These are phyloP conservation scores for Globisporangium paroecandrum DNA, from an alignment of 352 stramenopile genomes.

Conservation along the genomic window DNA sequence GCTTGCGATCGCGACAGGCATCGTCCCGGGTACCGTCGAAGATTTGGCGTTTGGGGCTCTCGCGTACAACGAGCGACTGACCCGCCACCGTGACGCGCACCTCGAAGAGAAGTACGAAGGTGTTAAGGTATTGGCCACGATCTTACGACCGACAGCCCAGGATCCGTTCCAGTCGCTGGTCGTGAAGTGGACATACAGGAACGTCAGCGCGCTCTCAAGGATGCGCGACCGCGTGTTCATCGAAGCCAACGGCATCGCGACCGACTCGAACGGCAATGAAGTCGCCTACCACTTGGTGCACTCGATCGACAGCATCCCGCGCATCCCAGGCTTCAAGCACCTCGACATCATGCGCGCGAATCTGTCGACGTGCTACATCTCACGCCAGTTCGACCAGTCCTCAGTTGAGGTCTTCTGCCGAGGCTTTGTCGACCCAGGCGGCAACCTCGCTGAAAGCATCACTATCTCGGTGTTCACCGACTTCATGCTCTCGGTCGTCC, in stretches of 20 bases:
- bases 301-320: slow-evolving; percentile 3
- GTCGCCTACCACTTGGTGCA: slow-evolving; percentile 3
- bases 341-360: slow-evolving; percentile 32
- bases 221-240: slow-evolving; percentile 38
- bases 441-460: not conserved
- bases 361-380: slow-evolving; percentile 12
- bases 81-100: not conserved
- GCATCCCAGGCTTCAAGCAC: slow-evolving; percentile 16
- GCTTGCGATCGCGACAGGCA: not conserved
- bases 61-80: not conserved
- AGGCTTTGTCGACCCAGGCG: not conserved
- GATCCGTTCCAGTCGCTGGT: slow-evolving; percentile 42
- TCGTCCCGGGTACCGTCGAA: not conserved
- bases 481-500: not conserved
- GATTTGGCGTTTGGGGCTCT: not conserved
- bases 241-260: slow-evolving; percentile 16
- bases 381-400: slow-evolving; percentile 4
- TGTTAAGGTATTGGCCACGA: slow-evolving; percentile 17
- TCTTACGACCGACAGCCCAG: slow-evolving; percentile 26
- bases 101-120: not conserved
- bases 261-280: not conserved
- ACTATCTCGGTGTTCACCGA: not conserved
- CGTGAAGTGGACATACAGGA: slow-evolving; percentile 36
- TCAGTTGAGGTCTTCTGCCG: slow-evolving; percentile 11
- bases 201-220: slow-evolving; percentile 24